Evolutionary conservation across 163 green algal species (phyloP).

Genomic region (Chlamydomonas reinhardtii): DNA sequence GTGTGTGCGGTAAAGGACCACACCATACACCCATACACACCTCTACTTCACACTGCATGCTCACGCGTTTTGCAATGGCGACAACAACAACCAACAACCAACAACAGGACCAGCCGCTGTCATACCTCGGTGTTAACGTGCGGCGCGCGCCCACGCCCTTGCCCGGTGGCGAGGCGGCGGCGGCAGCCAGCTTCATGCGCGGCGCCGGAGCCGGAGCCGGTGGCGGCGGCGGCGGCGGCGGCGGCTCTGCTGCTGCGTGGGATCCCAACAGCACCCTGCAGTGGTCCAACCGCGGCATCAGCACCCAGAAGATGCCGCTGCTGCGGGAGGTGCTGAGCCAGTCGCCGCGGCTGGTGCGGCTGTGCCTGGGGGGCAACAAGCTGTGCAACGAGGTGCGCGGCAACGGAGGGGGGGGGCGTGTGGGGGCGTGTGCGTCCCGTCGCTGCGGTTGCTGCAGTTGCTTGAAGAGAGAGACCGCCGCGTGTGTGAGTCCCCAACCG

Average conservation of each 20-base stretch:
- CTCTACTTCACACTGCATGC: no score
- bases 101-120: slow-evolving; percentile 10
- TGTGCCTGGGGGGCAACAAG: slow-evolving; percentile 58
- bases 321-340: slow-evolving; percentile 31
- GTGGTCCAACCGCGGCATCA: slow-evolving; percentile 56
- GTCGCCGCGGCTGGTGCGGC: slow-evolving; percentile 10
- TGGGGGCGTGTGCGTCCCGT: no score
- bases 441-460: no score
- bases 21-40: no score
- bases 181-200: neutral
- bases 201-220: neutral
- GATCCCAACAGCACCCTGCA: slow-evolving; percentile 41
- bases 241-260: neutral
- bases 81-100: no score
- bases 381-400: slow-evolving; percentile 47
- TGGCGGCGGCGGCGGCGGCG: neutral
- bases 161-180: neutral
- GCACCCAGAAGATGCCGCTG: slow-evolving; percentile 50
- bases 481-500: no score
- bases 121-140: slow-evolving; percentile 34
- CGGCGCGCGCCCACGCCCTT: slow-evolving; percentile 23
- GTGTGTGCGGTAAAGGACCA: no score
- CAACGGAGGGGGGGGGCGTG: no score
- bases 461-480: no score
- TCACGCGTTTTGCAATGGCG: no score